These are phyloP conservation scores for Kuraishia ogatae DNA, from an alignment of 805 yeast species.

Conservation along the genomic window DNA sequence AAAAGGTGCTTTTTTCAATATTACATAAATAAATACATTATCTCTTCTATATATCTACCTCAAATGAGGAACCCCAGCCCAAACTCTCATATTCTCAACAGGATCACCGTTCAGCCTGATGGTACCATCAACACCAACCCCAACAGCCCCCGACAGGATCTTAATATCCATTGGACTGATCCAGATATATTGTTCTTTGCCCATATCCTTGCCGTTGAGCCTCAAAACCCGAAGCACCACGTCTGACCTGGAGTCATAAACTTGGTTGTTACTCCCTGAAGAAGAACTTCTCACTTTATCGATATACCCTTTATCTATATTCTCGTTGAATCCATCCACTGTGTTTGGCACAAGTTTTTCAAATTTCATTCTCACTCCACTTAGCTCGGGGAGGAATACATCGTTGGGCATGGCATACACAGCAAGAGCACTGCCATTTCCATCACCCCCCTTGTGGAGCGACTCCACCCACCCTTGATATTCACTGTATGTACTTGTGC, in stretches of 20 bases:
- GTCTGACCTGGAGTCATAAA: background rate
- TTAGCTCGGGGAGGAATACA: slow-evolving; percentile 30
- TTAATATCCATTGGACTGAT: slow-evolving; percentile 9
- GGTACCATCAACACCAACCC: slow-evolving; percentile 9
- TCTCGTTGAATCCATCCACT: slow-evolving; percentile 18
- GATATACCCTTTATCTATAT: slow-evolving; percentile 26
- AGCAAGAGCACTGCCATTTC: slow-evolving; percentile 2
- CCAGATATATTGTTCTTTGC: slow-evolving; percentile 14
- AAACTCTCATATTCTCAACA: slow-evolving; percentile 15
- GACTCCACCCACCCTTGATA: background rate
- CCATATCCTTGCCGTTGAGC: slow-evolving; percentile 15
- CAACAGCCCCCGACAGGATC: background rate
- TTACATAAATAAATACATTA: too few relatives aligned
- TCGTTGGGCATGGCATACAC: slow-evolving; percentile 15
- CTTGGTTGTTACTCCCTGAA: slow-evolving; percentile 1
- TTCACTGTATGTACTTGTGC: slow-evolving; percentile 1
- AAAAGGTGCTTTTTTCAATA: too few relatives aligned
- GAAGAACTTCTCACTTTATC: slow-evolving; percentile 13
- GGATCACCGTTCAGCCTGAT: slow-evolving; percentile 11
- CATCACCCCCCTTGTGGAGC: background rate
- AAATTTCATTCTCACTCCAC: slow-evolving; percentile 33
- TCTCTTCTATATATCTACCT: too few relatives aligned
- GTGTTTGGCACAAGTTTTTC: slow-evolving; percentile 33
- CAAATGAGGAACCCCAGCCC: background rate
- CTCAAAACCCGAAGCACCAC: slow-evolving; percentile 13